Evolutionary conservation across 2,329 filamentous ascomycete genomes (phyloP), one percentile per base, ranked within the genome.

Genomic region (Periconia sp.): DNA sequence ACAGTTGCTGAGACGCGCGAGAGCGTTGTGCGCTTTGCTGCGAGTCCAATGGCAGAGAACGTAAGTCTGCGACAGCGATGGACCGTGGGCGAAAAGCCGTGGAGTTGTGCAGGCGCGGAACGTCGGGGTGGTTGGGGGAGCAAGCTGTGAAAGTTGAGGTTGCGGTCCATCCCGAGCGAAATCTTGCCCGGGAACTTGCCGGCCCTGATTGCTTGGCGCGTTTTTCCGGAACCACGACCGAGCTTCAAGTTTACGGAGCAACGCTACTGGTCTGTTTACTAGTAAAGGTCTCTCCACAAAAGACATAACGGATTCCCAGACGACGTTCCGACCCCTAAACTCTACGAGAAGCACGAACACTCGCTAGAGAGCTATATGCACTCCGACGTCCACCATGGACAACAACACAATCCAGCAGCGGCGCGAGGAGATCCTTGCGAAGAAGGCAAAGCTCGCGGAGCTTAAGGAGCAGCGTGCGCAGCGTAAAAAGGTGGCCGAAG

Each of bases 381-480:
- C n/a, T n/a, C n/a, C n/a, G n/a, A n/a, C n/a, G n/a, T 37, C 46
- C 51, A 43, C 40, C 38, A 67, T 67, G 65, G 65, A 68, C 40
- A 57, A 68, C 40, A 57, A 61, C 11, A 86, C 87, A 79, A 84
- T 87, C 75, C 86, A 84, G 69, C 77, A 92, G 79, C 87, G 92
- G 62, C 88, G 90, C 77, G 91, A 96, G 78, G 94, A 99, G 78
- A 96, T 99, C 59, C 78, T 94, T 61, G 92, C 91, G 58, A 99
- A 99, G 77, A 92, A 89, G 78, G 92, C 92, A 52, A 96, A 94
- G 79, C 89, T 99, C 62, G 92, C 89, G 36, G 94, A 97, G 80
- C 82, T 99, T 55, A 96, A 96, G 77, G 84, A 89, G 50, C 91
- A 96, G 75, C 84, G 94, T 60, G 91, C 95, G 59, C 83, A 92